phyloP scores from a whole-genome alignment of 495 filamentous ascomycete species.

The Schizothecium vesticola region DNA sequence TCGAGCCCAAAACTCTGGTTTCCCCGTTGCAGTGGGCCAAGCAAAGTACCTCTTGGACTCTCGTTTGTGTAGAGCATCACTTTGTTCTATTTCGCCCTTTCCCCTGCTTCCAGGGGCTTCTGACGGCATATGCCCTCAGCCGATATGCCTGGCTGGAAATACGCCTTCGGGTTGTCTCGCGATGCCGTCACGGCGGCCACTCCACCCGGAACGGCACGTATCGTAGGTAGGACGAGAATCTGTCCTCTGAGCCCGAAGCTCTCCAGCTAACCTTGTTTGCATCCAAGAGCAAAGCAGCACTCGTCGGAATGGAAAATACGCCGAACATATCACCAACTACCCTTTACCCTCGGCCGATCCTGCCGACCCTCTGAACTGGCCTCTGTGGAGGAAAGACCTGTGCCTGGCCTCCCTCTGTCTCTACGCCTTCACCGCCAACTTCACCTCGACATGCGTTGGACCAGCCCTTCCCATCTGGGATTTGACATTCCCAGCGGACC shows the following conservation, averaged over 20 bases:
- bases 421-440: slow-evolving; percentile 30
- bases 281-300: slow-evolving; percentile 13
- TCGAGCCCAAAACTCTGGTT: background rate
- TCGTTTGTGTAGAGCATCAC: background rate
- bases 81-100: background rate
- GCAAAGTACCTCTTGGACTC: background rate
- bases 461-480: slow-evolving; percentile 29
- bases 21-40: background rate
- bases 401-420: slow-evolving; percentile 20
- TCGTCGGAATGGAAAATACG: slow-evolving; percentile 11
- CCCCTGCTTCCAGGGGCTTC: background rate
- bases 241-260: background rate
- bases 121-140: background rate
- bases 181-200: slow-evolving; percentile 25
- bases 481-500: slow-evolving; percentile 17
- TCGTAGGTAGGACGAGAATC: slow-evolving; percentile 20
- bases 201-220: slow-evolving; percentile 26
- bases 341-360: slow-evolving; percentile 25
- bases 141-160: slow-evolving; percentile 26
- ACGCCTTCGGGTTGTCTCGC: slow-evolving; percentile 25
- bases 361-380: slow-evolving; percentile 31
- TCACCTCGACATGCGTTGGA: slow-evolving; percentile 20
- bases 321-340: slow-evolving; percentile 16
- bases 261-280: background rate
- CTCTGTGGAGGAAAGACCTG: slow-evolving; percentile 21